A percentile compares a stretch with the other conserved stretches of the same genome.
phyloP scores from a whole-genome alignment of 805 yeast genomes.

The Lipomyces kockii region DNA sequence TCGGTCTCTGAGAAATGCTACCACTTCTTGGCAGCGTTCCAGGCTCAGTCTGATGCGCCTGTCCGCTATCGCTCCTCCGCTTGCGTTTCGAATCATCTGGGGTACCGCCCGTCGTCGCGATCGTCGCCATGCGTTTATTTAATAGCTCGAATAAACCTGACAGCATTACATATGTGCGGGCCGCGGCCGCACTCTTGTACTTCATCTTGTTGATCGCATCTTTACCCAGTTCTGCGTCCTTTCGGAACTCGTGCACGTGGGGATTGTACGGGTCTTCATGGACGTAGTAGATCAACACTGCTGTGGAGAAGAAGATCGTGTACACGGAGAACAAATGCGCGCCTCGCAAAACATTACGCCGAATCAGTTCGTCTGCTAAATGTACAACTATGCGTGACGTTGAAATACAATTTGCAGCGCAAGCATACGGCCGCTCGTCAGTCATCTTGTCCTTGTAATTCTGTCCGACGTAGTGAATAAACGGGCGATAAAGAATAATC shows the following conservation, averaged over 20 bases:
- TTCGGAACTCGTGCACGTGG: constrained; percentile 53
- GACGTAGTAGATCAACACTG: constrained; percentile 79
- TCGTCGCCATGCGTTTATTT: constrained; percentile 37
- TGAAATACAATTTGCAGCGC: constrained; percentile 82
- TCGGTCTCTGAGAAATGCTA: neutral
- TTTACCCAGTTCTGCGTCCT: constrained; percentile 83
- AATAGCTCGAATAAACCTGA: constrained; percentile 41
- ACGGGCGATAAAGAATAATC: constrained; percentile 82
- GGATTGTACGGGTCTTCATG: constrained; percentile 53
- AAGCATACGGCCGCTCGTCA: constrained; percentile 66
- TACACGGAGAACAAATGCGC: constrained; percentile 92
- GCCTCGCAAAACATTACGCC: constrained; percentile 71
- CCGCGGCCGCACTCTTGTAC: constrained; percentile 76
- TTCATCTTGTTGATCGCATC: constrained; percentile 71
- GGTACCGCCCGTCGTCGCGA: constrained; percentile 9
- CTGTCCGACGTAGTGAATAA: constrained; percentile 78
- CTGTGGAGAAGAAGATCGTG: constrained; percentile 86
- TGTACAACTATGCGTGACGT: constrained; percentile 83
- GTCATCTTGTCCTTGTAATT: constrained; percentile 46
- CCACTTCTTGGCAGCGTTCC: neutral
- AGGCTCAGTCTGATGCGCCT: neutral
- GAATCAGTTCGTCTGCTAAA: constrained; percentile 78
- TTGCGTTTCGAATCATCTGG: constrained; percentile 32
- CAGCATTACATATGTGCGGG: constrained; percentile 73
- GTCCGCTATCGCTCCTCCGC: constrained; percentile 8